Conservation (phyloP, 306 rosid species). For the Prunus salicina region DNA sequence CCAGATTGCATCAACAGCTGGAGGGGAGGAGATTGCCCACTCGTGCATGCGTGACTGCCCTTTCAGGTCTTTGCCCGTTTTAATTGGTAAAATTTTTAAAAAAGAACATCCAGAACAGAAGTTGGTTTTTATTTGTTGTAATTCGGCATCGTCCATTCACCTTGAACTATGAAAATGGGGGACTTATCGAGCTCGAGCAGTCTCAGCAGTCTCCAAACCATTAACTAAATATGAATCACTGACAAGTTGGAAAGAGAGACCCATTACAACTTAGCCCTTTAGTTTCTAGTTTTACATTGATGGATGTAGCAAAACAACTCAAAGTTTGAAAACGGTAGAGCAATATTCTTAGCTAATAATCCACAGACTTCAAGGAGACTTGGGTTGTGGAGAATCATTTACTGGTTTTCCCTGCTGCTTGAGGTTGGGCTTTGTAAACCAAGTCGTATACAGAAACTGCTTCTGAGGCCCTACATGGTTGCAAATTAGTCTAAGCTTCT, state of each 20-base stretch:
- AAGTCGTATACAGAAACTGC: conserved; percentile 83
- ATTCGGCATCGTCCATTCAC: background rate
- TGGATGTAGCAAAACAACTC: background rate
- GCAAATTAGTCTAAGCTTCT: conserved; percentile 76
- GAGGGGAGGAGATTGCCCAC: too few species aligned
- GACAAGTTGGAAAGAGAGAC: background rate
- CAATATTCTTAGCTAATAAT: background rate
- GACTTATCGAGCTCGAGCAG: background rate
- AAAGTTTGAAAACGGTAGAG: background rate
- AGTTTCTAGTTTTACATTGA: background rate
- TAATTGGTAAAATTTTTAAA: background rate
- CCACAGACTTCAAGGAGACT: conserved; percentile 21
- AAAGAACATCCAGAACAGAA: background rate
- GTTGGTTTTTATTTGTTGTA: too few species aligned
- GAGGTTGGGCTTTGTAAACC: conserved; percentile 59
- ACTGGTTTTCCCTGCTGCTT: conserved; percentile 30
- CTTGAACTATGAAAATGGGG: background rate
- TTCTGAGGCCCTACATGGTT: conserved; percentile 76
- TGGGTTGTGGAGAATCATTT: conserved; percentile 34
- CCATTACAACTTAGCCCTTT: background rate
- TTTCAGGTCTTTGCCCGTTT: background rate
- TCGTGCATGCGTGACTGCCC: too few species aligned
- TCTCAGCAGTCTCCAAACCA: background rate
- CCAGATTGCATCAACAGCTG: too few species aligned
- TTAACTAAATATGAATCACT: background rate